Conservation (phyloP, 306 rosid genomes). For the Dicorynia guianensis region DNA sequence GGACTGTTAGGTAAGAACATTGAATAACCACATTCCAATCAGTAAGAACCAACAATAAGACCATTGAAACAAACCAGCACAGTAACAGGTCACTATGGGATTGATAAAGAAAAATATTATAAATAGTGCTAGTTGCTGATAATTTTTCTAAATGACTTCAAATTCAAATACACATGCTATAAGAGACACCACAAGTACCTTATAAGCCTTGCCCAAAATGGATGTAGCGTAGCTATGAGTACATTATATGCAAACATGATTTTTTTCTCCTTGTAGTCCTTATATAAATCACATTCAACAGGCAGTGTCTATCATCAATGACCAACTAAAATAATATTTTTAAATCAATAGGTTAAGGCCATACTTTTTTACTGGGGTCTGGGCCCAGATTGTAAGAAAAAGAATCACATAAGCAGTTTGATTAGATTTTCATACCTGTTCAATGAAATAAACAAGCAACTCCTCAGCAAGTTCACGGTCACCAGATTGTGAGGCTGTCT, state of each 20-base stretch:
- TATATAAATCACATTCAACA: slow-evolving; percentile 9
- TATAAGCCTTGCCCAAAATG: slow-evolving; percentile 7
- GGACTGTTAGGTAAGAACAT: slow-evolving; percentile 16
- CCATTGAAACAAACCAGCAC: slow-evolving; percentile 16
- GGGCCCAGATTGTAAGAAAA: slow-evolving; percentile 29
- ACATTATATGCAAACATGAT: slow-evolving; percentile 9
- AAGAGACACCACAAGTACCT: not conserved
- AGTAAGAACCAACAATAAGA: slow-evolving; percentile 3
- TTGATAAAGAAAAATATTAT: slow-evolving; percentile 10
- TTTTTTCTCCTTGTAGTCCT: not conserved
- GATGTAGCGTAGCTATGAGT: not conserved
- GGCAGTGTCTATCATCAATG: not conserved
- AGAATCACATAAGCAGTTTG: slow-evolving; percentile 26
- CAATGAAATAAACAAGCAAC: slow-evolving; percentile 96
- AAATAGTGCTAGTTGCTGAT: not conserved
- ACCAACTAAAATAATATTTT: slow-evolving; percentile 19
- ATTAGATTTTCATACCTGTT: slow-evolving; percentile 63
- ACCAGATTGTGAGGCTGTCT: slow-evolving; percentile 98
- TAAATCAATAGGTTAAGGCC: not conserved
- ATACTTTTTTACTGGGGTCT: not conserved
- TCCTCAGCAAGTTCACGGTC: slow-evolving; percentile 99
- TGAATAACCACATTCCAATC: slow-evolving; percentile 17
- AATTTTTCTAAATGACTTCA: slow-evolving; percentile 12
- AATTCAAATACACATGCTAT: slow-evolving; percentile 34
- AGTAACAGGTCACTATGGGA: slow-evolving; percentile 3